A percentile compares a stretch with the other conserved stretches of the same genome.
Conservation (phyloP, 768 basidiomycete species). For the Gymnopilus dilepis region DNA sequence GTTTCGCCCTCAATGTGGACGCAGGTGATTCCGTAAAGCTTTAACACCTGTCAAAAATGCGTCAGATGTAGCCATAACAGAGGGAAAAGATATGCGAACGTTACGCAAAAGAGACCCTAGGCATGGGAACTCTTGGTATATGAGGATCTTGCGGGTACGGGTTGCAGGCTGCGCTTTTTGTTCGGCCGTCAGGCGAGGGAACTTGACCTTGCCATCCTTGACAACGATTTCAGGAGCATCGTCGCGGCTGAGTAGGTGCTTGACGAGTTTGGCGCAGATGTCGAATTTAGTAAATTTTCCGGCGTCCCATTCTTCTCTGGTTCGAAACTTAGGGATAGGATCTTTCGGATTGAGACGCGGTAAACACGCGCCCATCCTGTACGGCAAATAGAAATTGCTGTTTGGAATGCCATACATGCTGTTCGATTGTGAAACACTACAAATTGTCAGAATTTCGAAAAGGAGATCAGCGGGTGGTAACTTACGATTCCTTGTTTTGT, state of each 20-base stretch:
- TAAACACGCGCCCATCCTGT: constrained; percentile 18
- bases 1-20: constrained; percentile 18
- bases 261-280: constrained; percentile 1
- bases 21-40: too few relatives aligned
- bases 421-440: too few relatives aligned
- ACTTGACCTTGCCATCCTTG: constrained; percentile 16
- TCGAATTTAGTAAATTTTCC: constrained; percentile 24
- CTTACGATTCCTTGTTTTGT: constrained; percentile 20
- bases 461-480: background rate
- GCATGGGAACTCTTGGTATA: constrained; percentile 28
- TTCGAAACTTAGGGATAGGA: constrained; percentile 15
- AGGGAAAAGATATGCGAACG: constrained; percentile 17
- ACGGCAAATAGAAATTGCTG: constrained; percentile 22
- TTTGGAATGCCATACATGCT: too few relatives aligned
- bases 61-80: background rate
- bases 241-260: constrained; percentile 20
- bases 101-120: constrained; percentile 16
- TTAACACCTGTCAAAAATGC: constrained; percentile 15
- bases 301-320: constrained; percentile 18
- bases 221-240: constrained; percentile 15
- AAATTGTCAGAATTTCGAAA: too few relatives aligned
- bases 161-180: background rate
- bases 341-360: background rate
- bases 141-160: constrained; percentile 16
- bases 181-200: constrained; percentile 6